Conservation (phyloP, 2,329 filamentous ascomycete genomes). For the Clonostachys rosea region DNA sequence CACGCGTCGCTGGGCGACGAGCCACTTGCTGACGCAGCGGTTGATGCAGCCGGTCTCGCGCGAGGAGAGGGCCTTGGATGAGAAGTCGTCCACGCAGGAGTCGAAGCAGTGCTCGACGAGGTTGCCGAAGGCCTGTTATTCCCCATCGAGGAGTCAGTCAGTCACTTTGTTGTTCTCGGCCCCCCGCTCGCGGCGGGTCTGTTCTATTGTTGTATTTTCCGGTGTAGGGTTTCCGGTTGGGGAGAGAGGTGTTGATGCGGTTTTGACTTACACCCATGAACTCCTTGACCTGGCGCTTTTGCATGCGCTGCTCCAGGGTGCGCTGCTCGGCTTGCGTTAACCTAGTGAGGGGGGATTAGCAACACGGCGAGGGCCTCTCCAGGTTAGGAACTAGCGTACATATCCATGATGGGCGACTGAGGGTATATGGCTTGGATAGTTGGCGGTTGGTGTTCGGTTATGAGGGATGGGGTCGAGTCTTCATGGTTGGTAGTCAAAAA, state of each 20-base stretch:
- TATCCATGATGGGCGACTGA: slow-evolving; percentile 8
- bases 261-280: slow-evolving; percentile 80
- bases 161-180: neutral
- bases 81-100: slow-evolving; percentile 97
- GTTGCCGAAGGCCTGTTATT: slow-evolving; percentile 25
- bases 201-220: too few species aligned
- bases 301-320: slow-evolving; percentile 90
- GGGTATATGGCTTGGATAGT: neutral
- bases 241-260: slow-evolving; percentile 1
- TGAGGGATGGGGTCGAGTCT: neutral
- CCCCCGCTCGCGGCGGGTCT: too few species aligned
- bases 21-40: slow-evolving; percentile 93
- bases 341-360: slow-evolving; percentile 19
- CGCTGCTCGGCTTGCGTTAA: slow-evolving; percentile 80
- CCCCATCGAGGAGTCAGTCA: neutral
- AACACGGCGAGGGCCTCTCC: neutral
- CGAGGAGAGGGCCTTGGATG: slow-evolving; percentile 85
- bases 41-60: slow-evolving; percentile 90
- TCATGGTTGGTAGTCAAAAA: neutral
- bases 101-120: slow-evolving; percentile 85
- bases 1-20: slow-evolving; percentile 86
- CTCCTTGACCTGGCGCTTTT: slow-evolving; percentile 98
- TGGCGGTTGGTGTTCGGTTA: neutral
- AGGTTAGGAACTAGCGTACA: slow-evolving; percentile 5
- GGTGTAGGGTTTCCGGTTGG: too few species aligned